Evolutionary conservation across 768 basidiomycete genomes (phyloP).

Genomic region (Wakefieldia striispora): DNA sequence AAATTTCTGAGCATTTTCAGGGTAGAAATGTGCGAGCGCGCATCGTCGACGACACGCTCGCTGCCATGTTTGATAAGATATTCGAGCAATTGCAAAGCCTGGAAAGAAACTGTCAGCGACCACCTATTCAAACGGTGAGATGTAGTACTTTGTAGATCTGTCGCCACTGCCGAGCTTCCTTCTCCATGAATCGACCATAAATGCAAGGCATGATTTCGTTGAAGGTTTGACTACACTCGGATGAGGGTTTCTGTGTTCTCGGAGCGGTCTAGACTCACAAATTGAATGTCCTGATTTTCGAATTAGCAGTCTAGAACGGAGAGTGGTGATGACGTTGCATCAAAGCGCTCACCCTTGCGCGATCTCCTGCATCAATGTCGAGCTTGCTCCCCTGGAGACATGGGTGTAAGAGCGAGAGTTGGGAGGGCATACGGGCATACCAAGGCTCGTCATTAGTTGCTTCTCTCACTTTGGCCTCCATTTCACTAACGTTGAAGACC

Average conservation of each 20-base stretch:
- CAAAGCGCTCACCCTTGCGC: constrained; percentile 77
- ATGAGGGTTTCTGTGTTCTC: constrained; percentile 5
- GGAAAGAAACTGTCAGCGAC: constrained; percentile 1
- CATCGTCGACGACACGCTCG: constrained; percentile 97
- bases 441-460: constrained; percentile 99
- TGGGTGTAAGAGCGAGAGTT: constrained; percentile 1
- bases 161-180: constrained; percentile 97
- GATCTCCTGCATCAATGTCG: constrained; percentile 97
- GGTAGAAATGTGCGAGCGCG: constrained; percentile 89
- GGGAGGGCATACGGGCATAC: constrained; percentile 45
- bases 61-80: constrained; percentile 97
- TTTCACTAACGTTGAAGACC: constrained; percentile 94
- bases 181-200: constrained; percentile 94
- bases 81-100: constrained; percentile 92
- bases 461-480: constrained; percentile 94
- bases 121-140: background rate
- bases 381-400: constrained; percentile 87
- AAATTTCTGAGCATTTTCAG: constrained; percentile 98
- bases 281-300: constrained; percentile 81
- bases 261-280: constrained; percentile 59
- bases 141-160: constrained; percentile 92
- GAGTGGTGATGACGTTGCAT: background rate
- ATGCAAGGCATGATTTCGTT: constrained; percentile 99
- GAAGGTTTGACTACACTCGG: constrained; percentile 76
- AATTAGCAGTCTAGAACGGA: constrained; percentile 14